Percentiles rank a stretch among this genome's conserved stretches.
Evolutionary conservation across 1,139 yeast genomes (phyloP).

Genomic region (Entelexis paramagnoliae): DNA sequence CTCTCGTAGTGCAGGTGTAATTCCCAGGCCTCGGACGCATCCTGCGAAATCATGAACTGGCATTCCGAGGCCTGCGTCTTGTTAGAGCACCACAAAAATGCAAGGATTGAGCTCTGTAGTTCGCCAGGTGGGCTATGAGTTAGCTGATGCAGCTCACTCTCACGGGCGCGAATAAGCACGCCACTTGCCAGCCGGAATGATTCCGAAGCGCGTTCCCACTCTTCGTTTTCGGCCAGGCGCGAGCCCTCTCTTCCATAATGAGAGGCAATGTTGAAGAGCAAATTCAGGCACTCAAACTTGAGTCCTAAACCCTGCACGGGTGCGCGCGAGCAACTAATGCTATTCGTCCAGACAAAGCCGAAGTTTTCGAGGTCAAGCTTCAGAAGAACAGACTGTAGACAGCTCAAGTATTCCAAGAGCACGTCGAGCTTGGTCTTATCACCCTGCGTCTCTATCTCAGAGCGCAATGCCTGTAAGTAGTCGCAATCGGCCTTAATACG

Average conservation of each 20-base stretch:
- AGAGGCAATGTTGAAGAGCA: slow-evolving; percentile 61
- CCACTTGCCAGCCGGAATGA: slow-evolving; percentile 60
- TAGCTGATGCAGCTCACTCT: slow-evolving; percentile 26
- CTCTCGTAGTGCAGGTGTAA: background rate
- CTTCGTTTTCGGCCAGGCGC: slow-evolving; percentile 23
- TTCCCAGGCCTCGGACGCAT: background rate
- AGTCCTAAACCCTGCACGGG: slow-evolving; percentile 26
- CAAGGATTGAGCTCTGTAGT: slow-evolving; percentile 38
- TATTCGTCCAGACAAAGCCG: slow-evolving; percentile 62
- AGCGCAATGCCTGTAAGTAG: slow-evolving; percentile 8
- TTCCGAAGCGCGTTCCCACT: background rate
- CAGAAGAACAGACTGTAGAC: background rate
- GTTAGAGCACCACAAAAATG: slow-evolving; percentile 41
- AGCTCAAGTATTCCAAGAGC: background rate
- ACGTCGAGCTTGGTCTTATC: background rate
- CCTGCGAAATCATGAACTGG: background rate
- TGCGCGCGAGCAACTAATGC: slow-evolving; percentile 47
- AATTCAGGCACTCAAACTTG: slow-evolving; percentile 49
- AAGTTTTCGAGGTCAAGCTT: slow-evolving; percentile 21
- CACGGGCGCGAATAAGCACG: slow-evolving; percentile 40
- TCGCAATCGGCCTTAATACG: slow-evolving; percentile 2
- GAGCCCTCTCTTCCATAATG: slow-evolving; percentile 40
- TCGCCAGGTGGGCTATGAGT: slow-evolving; percentile 35
- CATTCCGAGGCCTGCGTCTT: slow-evolving; percentile 54
- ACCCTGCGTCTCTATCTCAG: background rate